Conservation (phyloP, 495 filamentous ascomycete species). For the Cladorrhinum samala region DNA sequence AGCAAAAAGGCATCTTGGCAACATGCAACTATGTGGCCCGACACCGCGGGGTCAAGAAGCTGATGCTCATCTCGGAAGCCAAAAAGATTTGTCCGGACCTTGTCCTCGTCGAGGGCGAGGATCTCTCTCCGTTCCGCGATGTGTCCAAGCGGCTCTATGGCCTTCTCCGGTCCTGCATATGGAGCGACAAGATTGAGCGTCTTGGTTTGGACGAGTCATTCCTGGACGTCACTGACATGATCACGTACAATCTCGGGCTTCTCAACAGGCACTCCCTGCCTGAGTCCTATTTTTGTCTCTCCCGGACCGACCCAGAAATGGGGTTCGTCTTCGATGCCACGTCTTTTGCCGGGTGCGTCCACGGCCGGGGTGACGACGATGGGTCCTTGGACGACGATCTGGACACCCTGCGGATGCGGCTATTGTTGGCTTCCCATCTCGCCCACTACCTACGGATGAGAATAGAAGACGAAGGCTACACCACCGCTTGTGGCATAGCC, state of each 20-base stretch:
- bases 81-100: conserved; percentile 76
- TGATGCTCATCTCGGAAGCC: conserved; percentile 77
- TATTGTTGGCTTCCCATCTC: conserved; percentile 69
- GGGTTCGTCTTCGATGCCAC: conserved; percentile 77
- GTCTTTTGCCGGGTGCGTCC: conserved; percentile 33
- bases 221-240: conserved; percentile 74
- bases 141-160: conserved; percentile 73
- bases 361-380: conserved; percentile 6
- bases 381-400: conserved; percentile 3
- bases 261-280: conserved; percentile 60
- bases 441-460: conserved; percentile 61
- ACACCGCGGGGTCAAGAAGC: conserved; percentile 66
- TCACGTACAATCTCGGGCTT: conserved; percentile 68
- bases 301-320: conserved; percentile 62
- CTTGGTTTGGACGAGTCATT: conserved; percentile 82
- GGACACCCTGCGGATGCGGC: conserved; percentile 41
- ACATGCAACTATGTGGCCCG: conserved; percentile 95
- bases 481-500: conserved; percentile 78
- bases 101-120: conserved; percentile 79
- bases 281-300: conserved; percentile 76
- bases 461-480: conserved; percentile 77
- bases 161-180: conserved; percentile 61
- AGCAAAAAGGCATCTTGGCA: conserved; percentile 80
- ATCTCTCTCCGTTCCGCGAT: conserved; percentile 78
- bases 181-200: conserved; percentile 69